phyloP scores from a whole-genome alignment of 257 asterid species.

The Solanum pennellii region DNA sequence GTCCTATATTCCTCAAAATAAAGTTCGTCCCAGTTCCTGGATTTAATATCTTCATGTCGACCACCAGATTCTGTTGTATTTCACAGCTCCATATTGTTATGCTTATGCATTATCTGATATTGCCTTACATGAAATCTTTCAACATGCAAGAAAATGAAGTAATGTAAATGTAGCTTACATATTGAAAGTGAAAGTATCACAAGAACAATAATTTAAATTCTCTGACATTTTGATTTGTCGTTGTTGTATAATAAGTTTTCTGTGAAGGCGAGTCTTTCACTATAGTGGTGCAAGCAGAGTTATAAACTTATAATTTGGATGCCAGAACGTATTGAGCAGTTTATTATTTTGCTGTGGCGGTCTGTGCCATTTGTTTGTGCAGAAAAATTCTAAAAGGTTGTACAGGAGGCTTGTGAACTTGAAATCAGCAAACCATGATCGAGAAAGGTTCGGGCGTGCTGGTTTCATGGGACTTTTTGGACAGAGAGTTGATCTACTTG shows the following conservation, averaged over 20 bases:
- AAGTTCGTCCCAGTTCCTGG: neutral
- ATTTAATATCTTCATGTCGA: neutral
- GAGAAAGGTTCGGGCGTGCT: slow-evolving; percentile 29
- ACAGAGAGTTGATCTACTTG: slow-evolving; percentile 30
- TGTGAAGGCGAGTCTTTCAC: neutral
- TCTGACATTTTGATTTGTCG: neutral
- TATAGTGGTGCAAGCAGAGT: neutral
- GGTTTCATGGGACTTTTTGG: slow-evolving; percentile 72
- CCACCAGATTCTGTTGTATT: neutral
- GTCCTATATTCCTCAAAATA: neutral
- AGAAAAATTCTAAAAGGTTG: slow-evolving; percentile 53
- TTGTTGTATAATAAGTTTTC: neutral
- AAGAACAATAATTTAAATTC: neutral
- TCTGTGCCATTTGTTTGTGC: slow-evolving; percentile 1
- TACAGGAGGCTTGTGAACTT: slow-evolving; percentile 37
- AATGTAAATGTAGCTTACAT: neutral
- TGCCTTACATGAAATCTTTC: neutral
- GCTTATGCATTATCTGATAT: neutral
- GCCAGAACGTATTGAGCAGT: neutral
- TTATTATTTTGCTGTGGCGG: neutral
- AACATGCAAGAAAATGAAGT: neutral
- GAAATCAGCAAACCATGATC: slow-evolving; percentile 30
- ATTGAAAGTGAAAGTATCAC: neutral
- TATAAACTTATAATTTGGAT: neutral
- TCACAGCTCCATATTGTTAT: neutral